Base-by-base conservation (phyloP, 352 stramenopile species). In the Pythium phragmitis region DNA sequence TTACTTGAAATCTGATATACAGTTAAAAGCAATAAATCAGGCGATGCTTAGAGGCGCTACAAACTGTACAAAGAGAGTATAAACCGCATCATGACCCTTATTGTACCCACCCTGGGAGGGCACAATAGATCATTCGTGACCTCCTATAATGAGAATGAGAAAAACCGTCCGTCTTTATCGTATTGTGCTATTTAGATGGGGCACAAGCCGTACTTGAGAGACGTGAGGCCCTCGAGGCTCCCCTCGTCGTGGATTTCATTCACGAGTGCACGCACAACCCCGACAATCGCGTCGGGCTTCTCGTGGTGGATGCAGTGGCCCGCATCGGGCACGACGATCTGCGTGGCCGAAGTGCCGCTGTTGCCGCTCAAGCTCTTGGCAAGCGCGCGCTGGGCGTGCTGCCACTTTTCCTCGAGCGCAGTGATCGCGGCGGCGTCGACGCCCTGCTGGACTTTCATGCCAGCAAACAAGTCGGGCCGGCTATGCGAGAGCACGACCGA, bases 291-390 rank as follows among this genome's bases (percentile, higher is more conserved):
- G 43, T 91, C 78, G 1, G 84, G 82, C 14, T 89, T 75, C 36
- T 93, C 84, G 37, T 93, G 84, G 42, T 85, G 80, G 52, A 93
- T 91, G 57, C 72, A 83, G 55, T 89, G 79, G n/a, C 84, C 81
- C 33, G 74, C 73, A 17, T 89, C 80, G 0, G 68, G 66, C 16
- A 89, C 68, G 14, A 85, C 61, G 17, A 85, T 65, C 65, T 91
- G 79, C 23, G 81, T 73, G 48, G 65, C 78, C 13, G 72, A 48
- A 7, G 63, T 45, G 26, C 34, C 7, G 11, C 34, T 12, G 14
- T 4, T 66, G 39, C 49, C 54, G 46, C 76, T 81, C 23, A 89
- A 68, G 4, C 56, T 76, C 17, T 85, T 68, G 7, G 77, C 79
- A 26, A 91, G 64, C 52, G 71, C 72, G 13, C 64, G 77, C 66